A percentile compares a stretch with the other conserved stretches of the same genome.
These are phyloP conservation scores for Huntiella decipiens DNA, from an alignment of 2,329 filamentous ascomycete species.

Conservation along the genomic window DNA sequence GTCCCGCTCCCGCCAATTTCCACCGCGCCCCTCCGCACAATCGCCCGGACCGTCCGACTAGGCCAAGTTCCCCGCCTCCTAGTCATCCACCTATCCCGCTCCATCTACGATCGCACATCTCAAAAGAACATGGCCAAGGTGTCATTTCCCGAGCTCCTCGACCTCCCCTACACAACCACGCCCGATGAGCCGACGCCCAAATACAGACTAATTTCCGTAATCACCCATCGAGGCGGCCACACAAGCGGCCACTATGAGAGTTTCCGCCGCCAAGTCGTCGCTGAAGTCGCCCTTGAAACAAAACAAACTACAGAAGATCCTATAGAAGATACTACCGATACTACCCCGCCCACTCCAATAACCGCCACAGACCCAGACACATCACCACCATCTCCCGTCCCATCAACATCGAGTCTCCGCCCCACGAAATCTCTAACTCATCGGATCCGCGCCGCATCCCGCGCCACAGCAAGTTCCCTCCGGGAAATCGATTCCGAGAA, in stretches of 20 bases:
- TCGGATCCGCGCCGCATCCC: neutral
- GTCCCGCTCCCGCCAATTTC: slow-evolving; percentile 54
- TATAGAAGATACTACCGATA: too few relatives aligned
- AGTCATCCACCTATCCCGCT: slow-evolving; percentile 79
- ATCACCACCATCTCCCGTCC: too few relatives aligned
- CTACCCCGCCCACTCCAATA: slow-evolving; percentile 23
- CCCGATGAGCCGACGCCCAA: slow-evolving; percentile 61
- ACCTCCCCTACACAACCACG: slow-evolving; percentile 25
- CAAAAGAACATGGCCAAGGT: slow-evolving; percentile 93
- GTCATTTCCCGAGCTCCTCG: slow-evolving; percentile 69
- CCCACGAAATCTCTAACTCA: slow-evolving; percentile 13
- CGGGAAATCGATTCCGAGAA: neutral
- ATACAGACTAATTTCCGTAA: slow-evolving; percentile 70
- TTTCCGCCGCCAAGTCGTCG: slow-evolving; percentile 65
- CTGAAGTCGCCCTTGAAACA: too few relatives aligned
- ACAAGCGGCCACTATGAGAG: slow-evolving; percentile 95
- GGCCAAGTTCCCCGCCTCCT: slow-evolving; percentile 76
- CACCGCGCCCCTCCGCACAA: slow-evolving; percentile 60
- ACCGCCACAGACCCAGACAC: slow-evolving; percentile 16
- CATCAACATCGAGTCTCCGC: slow-evolving; percentile 14
- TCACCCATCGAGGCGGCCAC: slow-evolving; percentile 90
- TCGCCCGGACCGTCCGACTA: slow-evolving; percentile 74
- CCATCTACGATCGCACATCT: slow-evolving; percentile 72
- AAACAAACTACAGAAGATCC: too few relatives aligned
- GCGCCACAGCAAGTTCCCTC: slow-evolving; percentile 8